Evolutionary conservation across 2,329 filamentous ascomycete species (phyloP).

Genomic region (Hymenoscyphus occultus): DNA sequence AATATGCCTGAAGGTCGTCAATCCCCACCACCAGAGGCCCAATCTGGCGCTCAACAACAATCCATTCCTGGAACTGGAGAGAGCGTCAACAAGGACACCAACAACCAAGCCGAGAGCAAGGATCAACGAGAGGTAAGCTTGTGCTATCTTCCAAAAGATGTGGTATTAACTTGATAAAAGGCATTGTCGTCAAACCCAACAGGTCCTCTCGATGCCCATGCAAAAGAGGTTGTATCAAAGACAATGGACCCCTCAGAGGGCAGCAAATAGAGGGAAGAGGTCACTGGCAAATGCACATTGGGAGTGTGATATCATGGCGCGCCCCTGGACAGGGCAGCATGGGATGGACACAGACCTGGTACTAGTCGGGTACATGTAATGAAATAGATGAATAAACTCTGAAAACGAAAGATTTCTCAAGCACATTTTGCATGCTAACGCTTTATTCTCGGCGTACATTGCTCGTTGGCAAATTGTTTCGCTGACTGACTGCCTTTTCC

Average conservation of each 20-base stretch:
- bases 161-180: slow-evolving; percentile 34
- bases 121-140: slow-evolving; percentile 47
- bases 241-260: slow-evolving; percentile 15
- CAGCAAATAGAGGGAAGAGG: slow-evolving; percentile 7
- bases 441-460: not conserved
- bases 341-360: not conserved
- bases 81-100: slow-evolving; percentile 52
- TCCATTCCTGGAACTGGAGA: slow-evolving; percentile 56
- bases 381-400: not conserved
- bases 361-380: not conserved
- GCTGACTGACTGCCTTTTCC: too few relatives aligned
- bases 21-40: slow-evolving; percentile 71
- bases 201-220: slow-evolving; percentile 57
- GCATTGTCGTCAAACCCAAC: slow-evolving; percentile 63
- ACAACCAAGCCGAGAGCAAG: slow-evolving; percentile 50
- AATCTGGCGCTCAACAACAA: slow-evolving; percentile 62
- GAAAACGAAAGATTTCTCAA: not conserved
- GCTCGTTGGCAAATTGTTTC: too few relatives aligned
- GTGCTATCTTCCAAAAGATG: not conserved
- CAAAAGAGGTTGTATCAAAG: slow-evolving; percentile 50
- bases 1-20: slow-evolving; percentile 57
- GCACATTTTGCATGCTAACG: not conserved
- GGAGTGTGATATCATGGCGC: not conserved
- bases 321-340: not conserved
- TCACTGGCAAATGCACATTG: not conserved